These are phyloP conservation scores for Phyllosticta paracitricarpa DNA, from an alignment of 2,329 filamentous ascomycete genomes.

Conservation along the genomic window DNA sequence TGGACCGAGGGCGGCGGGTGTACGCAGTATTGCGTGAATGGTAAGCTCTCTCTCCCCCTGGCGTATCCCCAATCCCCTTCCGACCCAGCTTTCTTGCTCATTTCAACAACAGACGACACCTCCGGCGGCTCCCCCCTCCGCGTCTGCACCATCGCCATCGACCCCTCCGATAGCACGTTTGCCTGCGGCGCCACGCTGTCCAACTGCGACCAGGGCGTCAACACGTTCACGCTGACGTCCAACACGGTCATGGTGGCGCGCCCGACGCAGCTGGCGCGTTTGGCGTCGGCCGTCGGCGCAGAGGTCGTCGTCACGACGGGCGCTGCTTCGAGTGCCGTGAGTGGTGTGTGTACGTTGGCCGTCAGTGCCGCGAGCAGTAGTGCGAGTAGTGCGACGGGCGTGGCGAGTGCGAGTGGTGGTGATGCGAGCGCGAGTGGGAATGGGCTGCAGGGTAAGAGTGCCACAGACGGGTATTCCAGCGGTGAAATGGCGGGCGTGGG, in stretches of 20 bases:
- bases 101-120: not conserved
- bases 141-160: not conserved
- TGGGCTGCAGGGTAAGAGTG: not conserved
- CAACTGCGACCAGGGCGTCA: not conserved
- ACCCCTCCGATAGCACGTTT: not conserved
- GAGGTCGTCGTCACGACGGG: not conserved
- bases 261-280: not conserved
- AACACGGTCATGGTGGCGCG: not conserved
- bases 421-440: too few relatives aligned
- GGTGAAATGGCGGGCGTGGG: conserved; percentile 8
- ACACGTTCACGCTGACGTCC: not conserved
- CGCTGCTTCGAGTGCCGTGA: too few relatives aligned
- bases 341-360: too few relatives aligned
- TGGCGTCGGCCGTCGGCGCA: not conserved
- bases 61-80: too few relatives aligned
- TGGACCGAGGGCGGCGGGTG: not conserved
- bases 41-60: too few relatives aligned
- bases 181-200: not conserved
- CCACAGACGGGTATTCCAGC: not conserved
- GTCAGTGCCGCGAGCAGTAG: too few relatives aligned
- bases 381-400: not conserved
- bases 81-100: too few relatives aligned
- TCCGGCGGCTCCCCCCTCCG: not conserved
- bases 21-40: too few relatives aligned
- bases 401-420: not conserved